Conservation (phyloP, 352 stramenopile species). For the Pilasporangium apinafurcum region DNA sequence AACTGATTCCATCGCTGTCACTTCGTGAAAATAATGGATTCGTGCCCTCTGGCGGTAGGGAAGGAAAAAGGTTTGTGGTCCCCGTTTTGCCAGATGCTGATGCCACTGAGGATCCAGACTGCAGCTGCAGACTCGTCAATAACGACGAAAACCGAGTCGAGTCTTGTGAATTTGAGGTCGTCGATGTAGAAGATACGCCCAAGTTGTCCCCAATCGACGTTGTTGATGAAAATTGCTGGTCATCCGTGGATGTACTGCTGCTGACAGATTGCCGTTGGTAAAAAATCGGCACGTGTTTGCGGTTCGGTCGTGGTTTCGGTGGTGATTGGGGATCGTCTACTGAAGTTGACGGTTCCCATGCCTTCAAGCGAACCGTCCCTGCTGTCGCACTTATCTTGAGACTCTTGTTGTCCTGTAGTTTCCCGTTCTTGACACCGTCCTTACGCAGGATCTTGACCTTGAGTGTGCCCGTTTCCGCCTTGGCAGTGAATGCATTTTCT, state of each 20-base stretch:
- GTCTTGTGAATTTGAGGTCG: slow-evolving; percentile 19
- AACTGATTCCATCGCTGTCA: slow-evolving; percentile 41
- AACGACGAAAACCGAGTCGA: slow-evolving; percentile 17
- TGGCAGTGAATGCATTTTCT: slow-evolving; percentile 69
- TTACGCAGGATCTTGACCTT: slow-evolving; percentile 78
- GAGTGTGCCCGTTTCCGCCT: slow-evolving; percentile 66
- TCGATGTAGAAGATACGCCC: slow-evolving; percentile 12
- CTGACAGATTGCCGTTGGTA: slow-evolving; percentile 35
- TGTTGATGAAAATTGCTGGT: slow-evolving; percentile 31
- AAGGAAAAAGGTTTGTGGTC: slow-evolving; percentile 6
- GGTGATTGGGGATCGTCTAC: slow-evolving; percentile 30
- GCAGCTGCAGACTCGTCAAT: slow-evolving; percentile 22
- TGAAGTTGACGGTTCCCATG: too few species aligned
- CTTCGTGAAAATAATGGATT: slow-evolving; percentile 57
- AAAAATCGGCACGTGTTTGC: slow-evolving; percentile 81
- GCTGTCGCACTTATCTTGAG: slow-evolving; percentile 1
- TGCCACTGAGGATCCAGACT: slow-evolving; percentile 3
- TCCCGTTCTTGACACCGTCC: slow-evolving; percentile 7
- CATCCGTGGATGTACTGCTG: slow-evolving; percentile 25
- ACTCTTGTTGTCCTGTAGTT: slow-evolving; percentile 1
- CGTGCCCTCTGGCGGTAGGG: slow-evolving; percentile 14
- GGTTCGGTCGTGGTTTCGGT: slow-evolving; percentile 68
- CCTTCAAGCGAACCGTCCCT: not conserved
- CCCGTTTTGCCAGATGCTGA: slow-evolving; percentile 5
- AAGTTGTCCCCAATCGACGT: too few species aligned